Percentiles rank a stretch among this genome's conserved stretches.
phyloP scores from a whole-genome alignment of 2,329 filamentous ascomycete species.

The Aureobasidium melanogenum region DNA sequence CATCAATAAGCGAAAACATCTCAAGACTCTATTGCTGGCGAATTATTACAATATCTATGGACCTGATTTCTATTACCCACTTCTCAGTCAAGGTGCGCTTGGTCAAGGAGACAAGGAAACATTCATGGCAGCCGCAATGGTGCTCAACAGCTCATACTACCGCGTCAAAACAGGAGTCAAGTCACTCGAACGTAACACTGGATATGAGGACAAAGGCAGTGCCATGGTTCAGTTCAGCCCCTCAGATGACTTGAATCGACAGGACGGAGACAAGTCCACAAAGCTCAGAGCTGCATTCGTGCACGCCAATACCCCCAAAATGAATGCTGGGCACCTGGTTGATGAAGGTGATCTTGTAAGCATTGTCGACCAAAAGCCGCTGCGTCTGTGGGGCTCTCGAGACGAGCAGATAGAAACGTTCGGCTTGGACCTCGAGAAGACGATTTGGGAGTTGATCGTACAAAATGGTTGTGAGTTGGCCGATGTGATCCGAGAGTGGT shows the following conservation, averaged over 20 bases:
- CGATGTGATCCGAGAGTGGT: slow-evolving; percentile 16
- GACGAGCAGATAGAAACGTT: slow-evolving; percentile 18
- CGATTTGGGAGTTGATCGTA: slow-evolving; percentile 19
- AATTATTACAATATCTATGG: slow-evolving; percentile 43
- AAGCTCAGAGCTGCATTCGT: slow-evolving; percentile 18
- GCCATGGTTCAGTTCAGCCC: slow-evolving; percentile 16
- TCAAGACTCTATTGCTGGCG: slow-evolving; percentile 35
- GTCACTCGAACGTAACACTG: slow-evolving; percentile 4
- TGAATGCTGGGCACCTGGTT: slow-evolving; percentile 24
- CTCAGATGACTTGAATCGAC: neutral
- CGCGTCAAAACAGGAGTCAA: slow-evolving; percentile 25
- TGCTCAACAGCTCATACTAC: slow-evolving; percentile 32
- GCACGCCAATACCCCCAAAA: slow-evolving; percentile 23
- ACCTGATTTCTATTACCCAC: slow-evolving; percentile 36
- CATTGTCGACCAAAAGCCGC: slow-evolving; percentile 13
- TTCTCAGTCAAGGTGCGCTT: slow-evolving; percentile 38
- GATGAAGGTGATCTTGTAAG: slow-evolving; percentile 18
- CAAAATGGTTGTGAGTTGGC: slow-evolving; percentile 18
- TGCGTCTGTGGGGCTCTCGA: slow-evolving; percentile 18
- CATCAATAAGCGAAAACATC: slow-evolving; percentile 36
- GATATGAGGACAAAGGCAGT: slow-evolving; percentile 10
- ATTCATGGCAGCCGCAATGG: slow-evolving; percentile 37
- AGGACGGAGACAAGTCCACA: slow-evolving; percentile 3
- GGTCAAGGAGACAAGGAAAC: slow-evolving; percentile 46
- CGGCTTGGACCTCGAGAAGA: slow-evolving; percentile 20